A percentile compares a stretch with the other conserved stretches of the same genome.
Conservation (phyloP, 176 grass and related monocot species). For the Carex scoparia region DNA sequence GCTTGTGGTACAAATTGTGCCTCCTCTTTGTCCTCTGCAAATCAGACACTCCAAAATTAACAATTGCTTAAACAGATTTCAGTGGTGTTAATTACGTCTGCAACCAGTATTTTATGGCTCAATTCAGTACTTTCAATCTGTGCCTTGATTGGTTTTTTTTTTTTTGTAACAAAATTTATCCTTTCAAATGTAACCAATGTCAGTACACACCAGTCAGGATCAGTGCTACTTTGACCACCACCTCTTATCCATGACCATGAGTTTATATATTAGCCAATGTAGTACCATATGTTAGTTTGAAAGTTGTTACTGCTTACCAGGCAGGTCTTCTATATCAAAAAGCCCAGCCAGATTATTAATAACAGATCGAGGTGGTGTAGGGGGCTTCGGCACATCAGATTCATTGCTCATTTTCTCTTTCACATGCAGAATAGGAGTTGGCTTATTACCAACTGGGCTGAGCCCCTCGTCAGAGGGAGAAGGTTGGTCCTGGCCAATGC, state of each 20-base stretch:
- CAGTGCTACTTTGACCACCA: background rate
- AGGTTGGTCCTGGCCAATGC: constrained; percentile 33
- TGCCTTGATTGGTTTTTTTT: background rate
- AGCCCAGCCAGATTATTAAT: constrained; percentile 15
- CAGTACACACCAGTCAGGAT: background rate
- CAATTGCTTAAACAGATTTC: background rate
- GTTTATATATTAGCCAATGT: background rate
- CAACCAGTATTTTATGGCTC: background rate
- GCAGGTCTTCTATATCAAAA: constrained; percentile 14
- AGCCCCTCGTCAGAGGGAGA: constrained; percentile 25
- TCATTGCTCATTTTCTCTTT: constrained; percentile 12
- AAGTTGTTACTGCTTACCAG: constrained; percentile 12
- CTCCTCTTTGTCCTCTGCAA: constrained; percentile 34
- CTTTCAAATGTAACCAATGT: background rate
- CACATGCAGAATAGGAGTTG: constrained; percentile 1
- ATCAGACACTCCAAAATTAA: background rate
- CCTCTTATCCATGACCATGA: background rate
- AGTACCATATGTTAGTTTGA: background rate
- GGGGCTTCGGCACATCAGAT: background rate
- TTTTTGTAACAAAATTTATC: background rate
- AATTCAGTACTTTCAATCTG: background rate
- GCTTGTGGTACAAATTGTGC: constrained; percentile 30
- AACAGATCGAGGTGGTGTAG: constrained; percentile 3
- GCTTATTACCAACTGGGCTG: background rate
- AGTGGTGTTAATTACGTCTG: background rate